Evolutionary conservation across 768 basidiomycete genomes (phyloP), one percentile per base, ranked within the genome.

Genomic region (Russula ochroleuca): DNA sequence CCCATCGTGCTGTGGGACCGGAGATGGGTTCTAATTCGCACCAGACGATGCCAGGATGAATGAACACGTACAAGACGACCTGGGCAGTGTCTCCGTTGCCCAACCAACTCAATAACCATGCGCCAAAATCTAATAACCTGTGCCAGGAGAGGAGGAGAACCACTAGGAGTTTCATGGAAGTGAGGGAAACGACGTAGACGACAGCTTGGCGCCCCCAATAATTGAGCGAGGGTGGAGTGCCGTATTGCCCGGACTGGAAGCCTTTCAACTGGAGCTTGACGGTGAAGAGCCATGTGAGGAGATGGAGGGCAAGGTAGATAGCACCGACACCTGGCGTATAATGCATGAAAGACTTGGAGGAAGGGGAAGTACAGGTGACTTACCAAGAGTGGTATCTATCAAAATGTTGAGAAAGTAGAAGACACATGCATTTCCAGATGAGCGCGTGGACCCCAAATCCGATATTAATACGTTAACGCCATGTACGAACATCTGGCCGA

Each of bases 351-450:
- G 56, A 50, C 13, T 25, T 10, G 2, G 31, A 25, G 15, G 28
- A 5, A 49, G 38, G 14, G 25, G 11, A 21, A 19, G 15, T 13
- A 33, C 8, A 41, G 49, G 35, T 31, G 37, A 70, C 86, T 71
- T 67, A 90, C 94, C 96, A 60, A 95, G 79, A 2, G 93, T 94
- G 19, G 92, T 94, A 75, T 98, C 96, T 62, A 98, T 78, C 31
- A 96, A 78, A 54, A 98, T 88, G 70, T 98, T 94, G 49, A 97
- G 84, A 72, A 97, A 95, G 75, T 98, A 97, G 68, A 84, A 84
- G 31, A 89, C 87, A 68, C 96, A 98, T 5, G 96, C 93, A 73
- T 98, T 97, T 45, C 84, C 82, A 17, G 83, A 80, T 0, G 82
- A 82, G 61, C 84, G 79, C 47, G 84, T 77, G 1, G 94, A 92